Conservation (phyloP, 164 flowering plant species). For the Brasenia schreberi region DNA sequence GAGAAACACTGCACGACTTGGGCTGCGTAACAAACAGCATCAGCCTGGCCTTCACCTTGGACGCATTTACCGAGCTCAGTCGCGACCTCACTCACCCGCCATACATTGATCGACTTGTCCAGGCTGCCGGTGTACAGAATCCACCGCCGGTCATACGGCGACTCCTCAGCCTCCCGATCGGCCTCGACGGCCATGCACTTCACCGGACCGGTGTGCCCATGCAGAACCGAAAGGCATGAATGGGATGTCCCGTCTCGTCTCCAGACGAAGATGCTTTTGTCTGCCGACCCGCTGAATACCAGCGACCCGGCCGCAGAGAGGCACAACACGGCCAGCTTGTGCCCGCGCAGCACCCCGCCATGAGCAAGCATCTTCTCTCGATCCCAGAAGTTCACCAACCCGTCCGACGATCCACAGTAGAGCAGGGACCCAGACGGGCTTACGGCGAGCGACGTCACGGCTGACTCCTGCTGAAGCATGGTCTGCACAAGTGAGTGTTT, state of each 20-base stretch:
- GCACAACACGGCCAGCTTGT: slow-evolving; percentile 70
- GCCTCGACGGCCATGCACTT: slow-evolving; percentile 59
- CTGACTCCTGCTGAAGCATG: slow-evolving; percentile 54
- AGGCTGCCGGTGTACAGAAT: slow-evolving; percentile 71
- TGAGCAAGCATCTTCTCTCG: slow-evolving; percentile 40
- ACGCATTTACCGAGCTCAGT: not conserved
- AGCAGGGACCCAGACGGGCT: slow-evolving; percentile 22
- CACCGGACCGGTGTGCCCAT: slow-evolving; percentile 78
- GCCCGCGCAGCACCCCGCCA: slow-evolving; percentile 63
- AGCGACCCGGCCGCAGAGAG: slow-evolving; percentile 46
- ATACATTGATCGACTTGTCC: slow-evolving; percentile 75
- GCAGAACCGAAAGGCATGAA: slow-evolving; percentile 58
- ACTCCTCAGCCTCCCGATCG: slow-evolving; percentile 16
- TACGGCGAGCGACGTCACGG: slow-evolving; percentile 63
- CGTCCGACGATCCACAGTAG: slow-evolving; percentile 76
- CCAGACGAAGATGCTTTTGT: slow-evolving; percentile 83
- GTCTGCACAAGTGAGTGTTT: slow-evolving; percentile 34
- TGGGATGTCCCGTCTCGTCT: slow-evolving; percentile 39
- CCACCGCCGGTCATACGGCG: slow-evolving; percentile 29
- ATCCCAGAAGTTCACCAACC: slow-evolving; percentile 74
- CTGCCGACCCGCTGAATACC: slow-evolving; percentile 72
- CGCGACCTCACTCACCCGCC: slow-evolving; percentile 44
- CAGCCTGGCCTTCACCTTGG: too few relatives aligned
- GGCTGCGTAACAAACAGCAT: too few relatives aligned
- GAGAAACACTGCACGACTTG: too few relatives aligned